Percentiles rank a stretch among this genome's conserved stretches.
Conservation (phyloP, 2,329 filamentous ascomycete species). For the Cordyceps javanica region DNA sequence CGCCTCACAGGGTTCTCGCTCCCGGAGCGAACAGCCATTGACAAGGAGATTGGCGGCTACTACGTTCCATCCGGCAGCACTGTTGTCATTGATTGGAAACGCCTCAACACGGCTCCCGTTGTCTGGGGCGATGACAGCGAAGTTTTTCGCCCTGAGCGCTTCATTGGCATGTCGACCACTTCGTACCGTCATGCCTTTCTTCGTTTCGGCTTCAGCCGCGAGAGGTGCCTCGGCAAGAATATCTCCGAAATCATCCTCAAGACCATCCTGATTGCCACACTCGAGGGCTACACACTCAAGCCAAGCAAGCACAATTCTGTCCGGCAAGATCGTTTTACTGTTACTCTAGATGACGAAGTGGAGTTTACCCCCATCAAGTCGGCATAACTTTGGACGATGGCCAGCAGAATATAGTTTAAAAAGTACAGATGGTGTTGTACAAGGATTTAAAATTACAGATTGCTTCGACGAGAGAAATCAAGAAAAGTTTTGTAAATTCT, state of each 20-base stretch:
- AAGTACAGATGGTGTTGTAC: too few species aligned
- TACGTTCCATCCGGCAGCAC: neutral
- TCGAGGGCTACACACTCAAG: neutral
- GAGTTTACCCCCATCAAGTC: neutral
- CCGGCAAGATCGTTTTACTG: neutral
- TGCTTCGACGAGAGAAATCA: too few species aligned
- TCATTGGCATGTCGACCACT: neutral
- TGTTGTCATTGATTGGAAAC: neutral
- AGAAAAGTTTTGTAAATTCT: too few species aligned
- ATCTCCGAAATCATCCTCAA: neutral
- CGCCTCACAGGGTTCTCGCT: neutral
- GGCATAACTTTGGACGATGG: neutral
- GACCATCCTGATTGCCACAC: neutral
- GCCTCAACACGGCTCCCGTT: neutral
- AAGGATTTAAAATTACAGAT: too few species aligned
- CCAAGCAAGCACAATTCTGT: neutral
- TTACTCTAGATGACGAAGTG: neutral
- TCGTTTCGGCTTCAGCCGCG: neutral
- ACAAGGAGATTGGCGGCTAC: neutral
- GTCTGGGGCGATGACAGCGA: constrained; percentile 1
- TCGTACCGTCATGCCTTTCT: neutral
- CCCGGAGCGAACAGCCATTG: neutral
- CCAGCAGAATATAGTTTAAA: neutral
- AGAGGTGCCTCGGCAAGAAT: neutral
- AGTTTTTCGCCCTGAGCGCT: neutral